A percentile compares a stretch with the other conserved stretches of the same genome.
These are phyloP conservation scores for Fusarium cicatricum DNA, from an alignment of 2,329 filamentous ascomycete species.

Conservation along the genomic window DNA sequence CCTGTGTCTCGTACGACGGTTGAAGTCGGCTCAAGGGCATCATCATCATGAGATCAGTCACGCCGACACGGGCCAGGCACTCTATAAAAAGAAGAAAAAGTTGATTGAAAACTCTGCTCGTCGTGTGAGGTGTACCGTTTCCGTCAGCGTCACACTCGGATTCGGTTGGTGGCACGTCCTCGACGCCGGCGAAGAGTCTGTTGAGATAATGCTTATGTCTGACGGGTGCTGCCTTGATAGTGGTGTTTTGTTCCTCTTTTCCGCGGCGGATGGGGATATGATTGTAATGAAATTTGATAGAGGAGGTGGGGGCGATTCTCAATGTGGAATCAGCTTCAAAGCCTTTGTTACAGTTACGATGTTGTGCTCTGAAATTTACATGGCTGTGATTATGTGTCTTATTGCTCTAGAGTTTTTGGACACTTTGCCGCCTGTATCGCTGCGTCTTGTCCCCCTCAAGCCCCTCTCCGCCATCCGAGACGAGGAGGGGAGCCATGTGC, in stretches of 20 bases:
- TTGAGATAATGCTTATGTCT: neutral
- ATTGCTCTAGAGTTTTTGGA: too few relatives aligned
- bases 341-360: too few relatives aligned
- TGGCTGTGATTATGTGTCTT: too few relatives aligned
- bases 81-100: neutral
- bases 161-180: constrained; percentile 6
- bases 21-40: constrained; percentile 6
- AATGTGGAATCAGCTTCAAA: too few relatives aligned
- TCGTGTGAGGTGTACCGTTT: constrained; percentile 1
- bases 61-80: neutral
- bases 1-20: constrained; percentile 2
- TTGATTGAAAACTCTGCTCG: neutral
- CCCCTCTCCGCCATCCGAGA: too few relatives aligned
- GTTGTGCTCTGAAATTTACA: too few relatives aligned
- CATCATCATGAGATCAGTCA: constrained; percentile 11
- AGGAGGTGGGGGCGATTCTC: neutral
- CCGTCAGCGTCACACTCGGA: constrained; percentile 1
- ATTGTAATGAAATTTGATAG: neutral
- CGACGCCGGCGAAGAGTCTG: neutral
- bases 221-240: neutral
- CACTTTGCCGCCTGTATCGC: too few relatives aligned
- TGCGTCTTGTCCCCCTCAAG: too few relatives aligned
- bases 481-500: too few relatives aligned
- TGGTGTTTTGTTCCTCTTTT: neutral
- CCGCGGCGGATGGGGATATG: neutral